Percentiles rank a stretch among this genome's conserved stretches.
Conservation (phyloP, 1,139 yeast genomes). For the Debaryomycetaceae sp. region DNA sequence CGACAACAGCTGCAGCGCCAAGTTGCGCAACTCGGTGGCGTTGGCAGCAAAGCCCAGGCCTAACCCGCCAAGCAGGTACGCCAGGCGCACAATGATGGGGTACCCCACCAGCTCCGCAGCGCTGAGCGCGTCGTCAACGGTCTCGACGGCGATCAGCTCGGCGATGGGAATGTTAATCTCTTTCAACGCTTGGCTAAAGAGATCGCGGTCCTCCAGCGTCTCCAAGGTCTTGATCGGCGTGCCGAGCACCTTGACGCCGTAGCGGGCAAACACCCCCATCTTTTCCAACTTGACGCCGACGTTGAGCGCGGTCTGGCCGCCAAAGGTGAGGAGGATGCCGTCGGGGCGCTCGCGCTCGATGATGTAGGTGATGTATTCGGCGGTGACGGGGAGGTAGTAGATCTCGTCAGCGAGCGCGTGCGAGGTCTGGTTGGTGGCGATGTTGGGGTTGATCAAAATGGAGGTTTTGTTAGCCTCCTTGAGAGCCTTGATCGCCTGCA, state of each 20-base stretch:
- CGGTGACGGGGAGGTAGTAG: slow-evolving; percentile 92
- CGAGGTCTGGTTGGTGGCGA: slow-evolving; percentile 96
- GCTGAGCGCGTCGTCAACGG: slow-evolving; percentile 82
- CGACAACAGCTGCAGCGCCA: slow-evolving; percentile 85
- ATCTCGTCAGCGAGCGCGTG: slow-evolving; percentile 94
- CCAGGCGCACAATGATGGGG: slow-evolving; percentile 97
- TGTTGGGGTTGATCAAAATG: slow-evolving; percentile 90
- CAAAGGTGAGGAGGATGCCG: slow-evolving; percentile 91
- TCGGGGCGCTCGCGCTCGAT: slow-evolving; percentile 96
- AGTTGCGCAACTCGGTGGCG: slow-evolving; percentile 74
- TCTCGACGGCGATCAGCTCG: slow-evolving; percentile 90
- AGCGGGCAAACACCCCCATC: slow-evolving; percentile 88
- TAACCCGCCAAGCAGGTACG: slow-evolving; percentile 94
- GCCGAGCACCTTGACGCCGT: slow-evolving; percentile 90
- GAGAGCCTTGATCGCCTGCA: slow-evolving; percentile 95
- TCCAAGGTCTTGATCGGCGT: slow-evolving; percentile 94
- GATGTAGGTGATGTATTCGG: slow-evolving; percentile 90
- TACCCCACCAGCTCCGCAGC: slow-evolving; percentile 89
- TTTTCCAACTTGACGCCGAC: slow-evolving; percentile 93
- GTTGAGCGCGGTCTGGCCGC: slow-evolving; percentile 96
- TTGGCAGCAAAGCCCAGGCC: slow-evolving; percentile 96
- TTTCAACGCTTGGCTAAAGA: slow-evolving; percentile 89
- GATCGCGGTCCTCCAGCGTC: slow-evolving; percentile 96
- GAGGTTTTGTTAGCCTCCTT: slow-evolving; percentile 85
- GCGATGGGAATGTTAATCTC: slow-evolving; percentile 95